Conservation (phyloP, 495 filamentous ascomycete species). For the Aspergillus steynii region DNA sequence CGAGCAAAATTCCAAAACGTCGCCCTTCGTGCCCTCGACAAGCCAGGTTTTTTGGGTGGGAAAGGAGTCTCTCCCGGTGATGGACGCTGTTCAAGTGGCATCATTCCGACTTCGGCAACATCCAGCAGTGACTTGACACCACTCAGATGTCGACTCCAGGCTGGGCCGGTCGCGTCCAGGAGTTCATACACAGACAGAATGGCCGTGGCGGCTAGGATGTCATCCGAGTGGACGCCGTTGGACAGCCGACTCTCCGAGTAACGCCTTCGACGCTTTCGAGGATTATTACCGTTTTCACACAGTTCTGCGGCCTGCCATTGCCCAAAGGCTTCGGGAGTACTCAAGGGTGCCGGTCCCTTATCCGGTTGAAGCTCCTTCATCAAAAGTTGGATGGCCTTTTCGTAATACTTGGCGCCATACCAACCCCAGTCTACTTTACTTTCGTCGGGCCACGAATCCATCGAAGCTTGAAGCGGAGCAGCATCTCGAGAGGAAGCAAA, state of each 20-base stretch:
- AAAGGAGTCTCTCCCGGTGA: slow-evolving; percentile 36
- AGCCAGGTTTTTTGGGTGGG: slow-evolving; percentile 35
- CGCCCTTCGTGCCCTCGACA: slow-evolving; percentile 57
- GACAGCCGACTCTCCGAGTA: slow-evolving; percentile 41
- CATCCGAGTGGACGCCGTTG: slow-evolving; percentile 53
- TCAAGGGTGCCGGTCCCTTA: slow-evolving; percentile 37
- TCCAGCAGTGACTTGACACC: slow-evolving; percentile 64
- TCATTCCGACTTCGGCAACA: slow-evolving; percentile 64
- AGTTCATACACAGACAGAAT: slow-evolving; percentile 67
- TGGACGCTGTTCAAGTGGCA: slow-evolving; percentile 50
- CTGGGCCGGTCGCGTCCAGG: slow-evolving; percentile 58
- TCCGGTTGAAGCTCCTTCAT: slow-evolving; percentile 58
- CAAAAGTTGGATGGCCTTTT: slow-evolving; percentile 61
- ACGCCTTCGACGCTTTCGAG: slow-evolving; percentile 42
- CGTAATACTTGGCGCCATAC: slow-evolving; percentile 62
- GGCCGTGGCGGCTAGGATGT: slow-evolving; percentile 61
- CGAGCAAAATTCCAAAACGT: slow-evolving; percentile 68
- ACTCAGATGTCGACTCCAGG: slow-evolving; percentile 65
- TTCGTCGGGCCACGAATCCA: slow-evolving; percentile 52
- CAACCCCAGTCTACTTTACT: slow-evolving; percentile 54
- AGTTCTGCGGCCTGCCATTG: slow-evolving; percentile 41
- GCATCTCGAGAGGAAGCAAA: slow-evolving; percentile 49
- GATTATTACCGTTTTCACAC: slow-evolving; percentile 30
- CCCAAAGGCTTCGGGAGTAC: slow-evolving; percentile 37
- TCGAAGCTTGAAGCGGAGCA: slow-evolving; percentile 49